Percentiles rank a stretch among this genome's conserved stretches.
These are phyloP conservation scores for Zymoseptoria brevis DNA, from an alignment of 2,329 filamentous ascomycete species.

Conservation along the genomic window DNA sequence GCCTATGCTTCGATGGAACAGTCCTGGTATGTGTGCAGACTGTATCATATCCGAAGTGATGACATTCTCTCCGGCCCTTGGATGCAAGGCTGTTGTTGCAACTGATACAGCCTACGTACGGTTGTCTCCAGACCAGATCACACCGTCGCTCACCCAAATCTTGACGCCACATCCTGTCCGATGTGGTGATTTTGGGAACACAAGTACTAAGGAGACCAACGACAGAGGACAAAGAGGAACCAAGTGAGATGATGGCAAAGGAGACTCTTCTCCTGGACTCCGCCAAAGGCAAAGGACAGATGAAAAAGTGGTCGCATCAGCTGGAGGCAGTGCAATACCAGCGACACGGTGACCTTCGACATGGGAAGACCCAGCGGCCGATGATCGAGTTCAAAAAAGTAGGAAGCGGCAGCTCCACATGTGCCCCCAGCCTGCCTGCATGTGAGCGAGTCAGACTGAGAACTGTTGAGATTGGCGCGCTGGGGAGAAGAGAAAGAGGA, in stretches of 20 bases:
- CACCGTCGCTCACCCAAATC: not conserved
- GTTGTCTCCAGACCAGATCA: not conserved
- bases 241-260: not conserved
- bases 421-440: not conserved
- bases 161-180: not conserved
- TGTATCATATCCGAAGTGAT: not conserved
- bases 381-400: not conserved
- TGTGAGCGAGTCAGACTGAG: not conserved
- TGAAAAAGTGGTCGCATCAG: conserved; percentile 1
- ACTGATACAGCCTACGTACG: not conserved
- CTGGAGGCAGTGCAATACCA: conserved; percentile 1
- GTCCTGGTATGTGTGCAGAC: too few relatives aligned
- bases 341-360: conserved; percentile 1
- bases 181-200: not conserved
- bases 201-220: not conserved
- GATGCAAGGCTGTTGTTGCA: not conserved
- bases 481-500: not conserved
- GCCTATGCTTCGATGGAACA: too few relatives aligned
- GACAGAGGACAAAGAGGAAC: not conserved
- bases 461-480: not conserved
- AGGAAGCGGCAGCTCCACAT: not conserved
- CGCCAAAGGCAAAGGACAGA: not conserved
- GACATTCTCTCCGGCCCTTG: not conserved
- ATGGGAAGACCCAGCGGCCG: conserved; percentile 5
- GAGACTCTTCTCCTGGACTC: not conserved